Evolutionary conservation across 495 filamentous ascomycete species (phyloP), one percentile per base, ranked within the genome.

Genomic region (Bacidia gigantensis): DNA sequence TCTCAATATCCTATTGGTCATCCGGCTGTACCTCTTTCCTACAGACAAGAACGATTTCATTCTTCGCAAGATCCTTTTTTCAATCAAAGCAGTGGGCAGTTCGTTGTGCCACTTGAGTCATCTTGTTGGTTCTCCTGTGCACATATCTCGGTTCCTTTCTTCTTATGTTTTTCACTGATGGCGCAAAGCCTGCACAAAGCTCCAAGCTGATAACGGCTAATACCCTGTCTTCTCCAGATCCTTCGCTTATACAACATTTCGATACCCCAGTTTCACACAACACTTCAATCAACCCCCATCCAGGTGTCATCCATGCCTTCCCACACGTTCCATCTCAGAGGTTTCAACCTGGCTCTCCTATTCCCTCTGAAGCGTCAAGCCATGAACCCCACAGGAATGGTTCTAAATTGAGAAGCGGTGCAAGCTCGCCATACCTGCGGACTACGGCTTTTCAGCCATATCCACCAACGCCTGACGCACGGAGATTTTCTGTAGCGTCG

Each of bases 71-170:
- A 67, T 66, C 65, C 65, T 67, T 69, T 73, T 60, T 72, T 78
- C 67, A 67, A 65, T 75, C 78, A 79, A 62, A 79, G 68, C 54
- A 81, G 75, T 65, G 73, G 73, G 56, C 72, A 70, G 68, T 81
- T 80, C 57, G 67, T 79, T 60, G 66, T 73, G 69, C 77, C 80
- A 60, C 71, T 80, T 61, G 68, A 76, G 46, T 72, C 67, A 65
- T 75, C 72, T 71, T 80, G 78, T 79, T 70, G 72, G 76, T 81
- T 76, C 78, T 70, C 72, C 74, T 67, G 61, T 61, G 61, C 61
- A 51, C 51, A 49, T 58, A 46, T 22, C 58, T 26, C 50, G 21
- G n/a, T 12, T 24, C 20, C 3, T 26, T 24, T 22, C 9, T 7
- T 20, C 23, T 22, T 7, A 10, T n/a, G 41, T n/a, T 10, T 18